Evolutionary conservation across 495 filamentous ascomycete species (phyloP), one percentile per base, ranked within the genome.

Genomic region (Penicillium turbatum): DNA sequence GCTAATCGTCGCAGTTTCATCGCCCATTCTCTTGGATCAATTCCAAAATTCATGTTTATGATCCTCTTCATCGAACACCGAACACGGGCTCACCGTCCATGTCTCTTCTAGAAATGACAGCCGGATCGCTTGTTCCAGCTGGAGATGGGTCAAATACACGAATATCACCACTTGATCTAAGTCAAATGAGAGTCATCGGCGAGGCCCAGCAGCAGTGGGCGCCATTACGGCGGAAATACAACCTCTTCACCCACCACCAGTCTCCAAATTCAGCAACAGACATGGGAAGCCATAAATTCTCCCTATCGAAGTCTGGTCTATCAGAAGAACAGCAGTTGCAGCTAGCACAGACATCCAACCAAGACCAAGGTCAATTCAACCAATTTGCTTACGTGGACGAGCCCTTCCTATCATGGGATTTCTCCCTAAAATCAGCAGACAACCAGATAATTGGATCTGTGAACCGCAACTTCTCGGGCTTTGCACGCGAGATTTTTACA

Each of bases 131-230:
- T 5, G 61, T 64, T 10, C 64, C 67, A 21, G 63, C 72, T 13
- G 54, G 66, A 11, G 65, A 66, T 26, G 64, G 65, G 19, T 72
- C 76, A 2, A 73, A 74, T 40, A 65, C 78, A 8, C 74, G 75
- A 9, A 61, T 84, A 32, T 83, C 81, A 5, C 72, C 72, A 4
- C 68, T 85, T 1, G 63, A 69, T 11, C 55, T 84, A 13, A 71
- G 69, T 13, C 71, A 82, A 6, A 86, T 86, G 84, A 77, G 80
- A 16, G 73, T 86, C 24, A 81, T 88, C 47, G 85, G 85, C 48
- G 83, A 86, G 69, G 80, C 81, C 17, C 84, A 86, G 51, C 81
- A 85, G 61, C 75, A 86, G 62, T 88, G 85, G 85, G 82, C 82
- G 6, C 82, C 82, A 0, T 60, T 86, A 12, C 74, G 84, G 16